Evolutionary conservation across 129 eudicot genomes (phyloP).

Genomic region (Rutidosis leptorrhynchoides): DNA sequence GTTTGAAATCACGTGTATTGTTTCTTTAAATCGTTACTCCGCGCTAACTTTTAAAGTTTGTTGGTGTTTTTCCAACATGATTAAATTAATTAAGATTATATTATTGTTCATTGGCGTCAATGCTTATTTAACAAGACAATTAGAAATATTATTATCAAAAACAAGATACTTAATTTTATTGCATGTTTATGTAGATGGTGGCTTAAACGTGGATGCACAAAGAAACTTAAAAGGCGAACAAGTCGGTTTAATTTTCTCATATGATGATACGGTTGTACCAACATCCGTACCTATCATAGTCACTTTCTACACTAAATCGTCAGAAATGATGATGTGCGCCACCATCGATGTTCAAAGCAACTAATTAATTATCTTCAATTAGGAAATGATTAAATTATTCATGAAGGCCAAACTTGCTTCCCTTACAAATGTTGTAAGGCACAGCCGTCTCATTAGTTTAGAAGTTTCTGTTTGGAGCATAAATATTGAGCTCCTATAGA

Average conservation of each 20-base stretch:
- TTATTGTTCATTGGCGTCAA: background rate
- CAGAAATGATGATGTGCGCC: constrained; percentile 16
- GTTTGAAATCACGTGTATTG: too few relatives aligned
- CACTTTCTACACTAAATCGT: constrained; percentile 29
- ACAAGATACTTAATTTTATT: background rate
- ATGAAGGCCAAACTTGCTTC: constrained; percentile 22
- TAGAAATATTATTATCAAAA: background rate
- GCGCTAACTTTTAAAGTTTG: too few relatives aligned
- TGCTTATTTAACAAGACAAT: background rate
- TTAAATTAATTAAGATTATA: too few relatives aligned
- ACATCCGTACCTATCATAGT: constrained; percentile 34
- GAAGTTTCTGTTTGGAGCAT: too few relatives aligned
- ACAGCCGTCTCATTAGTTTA: too few relatives aligned
- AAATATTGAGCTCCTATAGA: too few relatives aligned
- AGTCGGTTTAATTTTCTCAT: constrained; percentile 2
- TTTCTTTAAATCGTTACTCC: too few relatives aligned
- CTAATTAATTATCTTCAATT: constrained; percentile 11
- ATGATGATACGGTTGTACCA: constrained; percentile 30
- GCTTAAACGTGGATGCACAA: constrained; percentile 21
- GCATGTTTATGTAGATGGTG: constrained; percentile 15
- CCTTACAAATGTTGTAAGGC: too few relatives aligned
- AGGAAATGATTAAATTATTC: constrained; percentile 6
- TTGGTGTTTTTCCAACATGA: too few relatives aligned
- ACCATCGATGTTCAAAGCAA: constrained; percentile 19
- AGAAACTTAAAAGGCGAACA: constrained; percentile 4